These are phyloP conservation scores for Lachnellula subtilissima DNA, from an alignment of 2,329 filamentous ascomycete species.

Conservation along the genomic window DNA sequence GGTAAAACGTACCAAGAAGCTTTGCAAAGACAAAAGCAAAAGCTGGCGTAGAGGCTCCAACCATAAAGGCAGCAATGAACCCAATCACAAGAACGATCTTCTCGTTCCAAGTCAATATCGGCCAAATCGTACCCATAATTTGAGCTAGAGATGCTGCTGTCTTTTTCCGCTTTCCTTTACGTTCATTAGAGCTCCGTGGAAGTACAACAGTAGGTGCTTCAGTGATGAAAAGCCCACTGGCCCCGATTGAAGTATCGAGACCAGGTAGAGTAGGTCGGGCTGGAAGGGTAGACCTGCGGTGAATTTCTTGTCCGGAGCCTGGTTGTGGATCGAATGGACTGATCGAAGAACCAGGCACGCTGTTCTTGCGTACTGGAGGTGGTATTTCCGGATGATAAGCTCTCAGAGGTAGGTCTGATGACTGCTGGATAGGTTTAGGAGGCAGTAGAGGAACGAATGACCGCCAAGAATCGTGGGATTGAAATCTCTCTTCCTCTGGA, in stretches of 20 bases:
- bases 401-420: not conserved
- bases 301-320: not conserved
- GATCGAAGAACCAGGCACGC: not conserved
- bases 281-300: not conserved
- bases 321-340: not conserved
- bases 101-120: conserved; percentile 49
- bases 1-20: conserved; percentile 66
- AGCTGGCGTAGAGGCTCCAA: conserved; percentile 38
- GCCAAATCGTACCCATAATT: conserved; percentile 69
- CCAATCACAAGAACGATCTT: conserved; percentile 55
- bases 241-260: not conserved
- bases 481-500: not conserved
- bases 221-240: not conserved
- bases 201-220: not conserved
- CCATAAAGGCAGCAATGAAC: conserved; percentile 37
- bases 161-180: conserved; percentile 5
- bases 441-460: not conserved
- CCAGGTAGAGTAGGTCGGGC: not conserved
- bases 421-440: not conserved
- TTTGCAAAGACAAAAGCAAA: conserved; percentile 75
- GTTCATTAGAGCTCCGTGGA: not conserved
- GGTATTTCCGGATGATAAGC: not conserved
- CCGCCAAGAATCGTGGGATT: not conserved
- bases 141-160: conserved; percentile 36
- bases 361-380: not conserved